Base-by-base conservation (phyloP, 495 filamentous ascomycete species). In the Copromyces sp. region DNA sequence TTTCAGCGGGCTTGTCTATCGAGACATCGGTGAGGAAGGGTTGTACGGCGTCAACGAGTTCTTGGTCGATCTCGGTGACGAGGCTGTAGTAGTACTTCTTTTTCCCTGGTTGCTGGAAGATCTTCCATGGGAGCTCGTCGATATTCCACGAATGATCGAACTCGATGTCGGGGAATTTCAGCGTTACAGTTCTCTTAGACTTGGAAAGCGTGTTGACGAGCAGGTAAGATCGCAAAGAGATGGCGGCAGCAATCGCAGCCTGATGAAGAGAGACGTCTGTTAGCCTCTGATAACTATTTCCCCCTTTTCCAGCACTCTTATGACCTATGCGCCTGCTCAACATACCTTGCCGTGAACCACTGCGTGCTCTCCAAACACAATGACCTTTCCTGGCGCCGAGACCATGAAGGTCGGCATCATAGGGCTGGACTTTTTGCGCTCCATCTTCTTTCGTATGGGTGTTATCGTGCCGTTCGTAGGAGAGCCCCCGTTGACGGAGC, bases 371-470 rank as follows among this genome's bases (percentile, higher is more conserved):
- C 95, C 95, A 81, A 92, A 97, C 20, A 97, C 93, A 79, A 99
- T 98, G 77, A 97, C 95, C 81, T 99, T 99, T 40, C 94, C 95
- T 14, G 95, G 95, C 16, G 95, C 94, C 8, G 95, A 98, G 71
- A 97, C 94, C 92, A 98, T 97, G 75, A 98, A 99, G 61, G 94
- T 84, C 6, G 95, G 94, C 83, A 94, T 84, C 87, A 89, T 87
- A 11, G 87, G 86, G 38, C 80, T 85, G n/a, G 86, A 88, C 61
- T 85, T 80, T 65, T 87, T 88, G 77, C 86, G 85, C 59, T 81
- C 74, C 77, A 83, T 75, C 74, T 73, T 83, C 61, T 74, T 75
- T 40, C 77, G 77, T 39, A 35, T 65, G 29, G 75, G 74, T 32
- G 73, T 75, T 35, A 79, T 47, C 14, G 74, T 72, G 68, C 74